These are phyloP conservation scores for Lasiodiplodia sp. DNA, from an alignment of 2,329 filamentous ascomycete species.

Conservation along the genomic window DNA sequence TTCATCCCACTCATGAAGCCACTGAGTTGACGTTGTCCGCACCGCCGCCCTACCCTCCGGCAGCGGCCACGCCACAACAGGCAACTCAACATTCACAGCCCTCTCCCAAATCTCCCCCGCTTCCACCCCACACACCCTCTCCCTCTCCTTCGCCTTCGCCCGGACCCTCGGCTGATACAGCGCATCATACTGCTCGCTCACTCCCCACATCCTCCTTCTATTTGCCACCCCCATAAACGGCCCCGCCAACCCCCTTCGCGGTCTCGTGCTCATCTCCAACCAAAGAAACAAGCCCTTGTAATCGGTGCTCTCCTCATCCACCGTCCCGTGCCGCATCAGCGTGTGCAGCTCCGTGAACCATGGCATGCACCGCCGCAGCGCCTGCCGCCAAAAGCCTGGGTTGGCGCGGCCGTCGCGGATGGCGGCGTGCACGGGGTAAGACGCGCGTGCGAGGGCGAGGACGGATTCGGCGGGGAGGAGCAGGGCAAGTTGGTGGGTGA, in stretches of 20 bases:
- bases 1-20: slow-evolving; percentile 33
- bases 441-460: slow-evolving; percentile 2
- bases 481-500: neutral
- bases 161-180: neutral
- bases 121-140: slow-evolving; percentile 9
- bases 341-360: slow-evolving; percentile 22
- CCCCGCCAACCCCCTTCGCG: slow-evolving; percentile 35
- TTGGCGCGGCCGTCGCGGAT: neutral
- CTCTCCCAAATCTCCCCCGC: neutral
- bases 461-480: neutral
- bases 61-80: slow-evolving; percentile 31
- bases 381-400: slow-evolving; percentile 1
- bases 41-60: neutral
- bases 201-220: slow-evolving; percentile 42
- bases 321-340: slow-evolving; percentile 35
- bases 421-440: neutral
- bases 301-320: slow-evolving; percentile 29
- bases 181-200: slow-evolving; percentile 18
- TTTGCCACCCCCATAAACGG: slow-evolving; percentile 43
- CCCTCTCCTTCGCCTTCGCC: neutral
- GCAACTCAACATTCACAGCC: slow-evolving; percentile 2
- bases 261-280: slow-evolving; percentile 34
- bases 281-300: slow-evolving; percentile 37
- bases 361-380: slow-evolving; percentile 5
- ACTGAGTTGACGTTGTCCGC: slow-evolving; percentile 29